Evolutionary conservation across 495 filamentous ascomycete species (phyloP).

Genomic region (Aspergillus homomorphus): DNA sequence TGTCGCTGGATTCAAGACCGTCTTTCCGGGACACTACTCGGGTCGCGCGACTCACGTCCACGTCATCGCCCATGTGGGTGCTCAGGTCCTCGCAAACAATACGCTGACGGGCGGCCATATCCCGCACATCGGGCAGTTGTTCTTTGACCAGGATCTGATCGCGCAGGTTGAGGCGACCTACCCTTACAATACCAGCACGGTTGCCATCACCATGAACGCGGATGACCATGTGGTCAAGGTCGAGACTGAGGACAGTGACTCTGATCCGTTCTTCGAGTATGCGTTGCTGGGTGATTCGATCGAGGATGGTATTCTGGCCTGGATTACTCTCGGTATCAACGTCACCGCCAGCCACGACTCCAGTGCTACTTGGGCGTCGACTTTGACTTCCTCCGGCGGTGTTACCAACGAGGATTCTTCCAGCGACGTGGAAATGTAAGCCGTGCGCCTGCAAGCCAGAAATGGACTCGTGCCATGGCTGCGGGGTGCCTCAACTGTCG

Average conservation of each 20-base stretch:
- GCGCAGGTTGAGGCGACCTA: conserved; percentile 39
- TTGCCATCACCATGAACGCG: conserved; percentile 47
- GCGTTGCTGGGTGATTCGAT: conserved; percentile 49
- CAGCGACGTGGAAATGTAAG: neutral
- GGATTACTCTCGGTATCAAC: conserved; percentile 10
- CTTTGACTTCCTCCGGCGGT: neutral
- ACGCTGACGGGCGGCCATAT: conserved; percentile 31
- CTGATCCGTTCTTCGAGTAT: conserved; percentile 58
- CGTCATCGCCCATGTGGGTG: conserved; percentile 34
- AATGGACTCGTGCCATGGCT: too few relatives aligned
- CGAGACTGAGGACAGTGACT: conserved; percentile 44
- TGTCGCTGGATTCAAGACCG: conserved; percentile 46
- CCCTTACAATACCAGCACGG: conserved; percentile 57
- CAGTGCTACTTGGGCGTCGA: neutral
- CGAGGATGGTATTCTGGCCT: conserved; percentile 34
- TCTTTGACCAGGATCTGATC: conserved; percentile 58
- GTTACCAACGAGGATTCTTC: neutral
- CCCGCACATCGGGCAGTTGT: conserved; percentile 58
- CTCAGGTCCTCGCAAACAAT: conserved; percentile 27
- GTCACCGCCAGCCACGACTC: conserved; percentile 5
- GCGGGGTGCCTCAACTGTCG: too few relatives aligned
- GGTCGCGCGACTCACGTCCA: conserved; percentile 38
- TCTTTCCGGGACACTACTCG: conserved; percentile 57
- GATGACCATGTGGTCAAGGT: conserved; percentile 45
- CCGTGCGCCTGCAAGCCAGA: too few relatives aligned